These are phyloP conservation scores for Bothriochloa decipiens DNA, from an alignment of 176 grass and related monocot species.

Conservation along the genomic window DNA sequence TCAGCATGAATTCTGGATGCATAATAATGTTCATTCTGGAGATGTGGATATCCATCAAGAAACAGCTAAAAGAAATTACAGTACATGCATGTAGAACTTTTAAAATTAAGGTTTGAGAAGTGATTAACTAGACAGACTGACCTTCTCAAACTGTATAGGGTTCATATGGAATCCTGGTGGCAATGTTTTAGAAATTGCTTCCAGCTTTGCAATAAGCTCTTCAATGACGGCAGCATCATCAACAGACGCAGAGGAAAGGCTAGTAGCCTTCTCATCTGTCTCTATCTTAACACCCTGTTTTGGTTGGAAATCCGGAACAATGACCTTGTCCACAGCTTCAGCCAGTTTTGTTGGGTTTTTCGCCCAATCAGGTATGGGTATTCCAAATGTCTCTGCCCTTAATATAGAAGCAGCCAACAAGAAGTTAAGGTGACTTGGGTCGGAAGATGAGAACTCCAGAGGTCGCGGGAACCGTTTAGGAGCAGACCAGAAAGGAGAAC, in stretches of 20 bases:
- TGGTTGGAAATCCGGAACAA: slow-evolving; percentile 77
- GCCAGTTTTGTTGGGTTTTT: slow-evolving; percentile 68
- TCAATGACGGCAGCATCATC: slow-evolving; percentile 85
- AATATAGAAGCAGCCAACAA: slow-evolving; percentile 75
- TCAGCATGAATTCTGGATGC: slow-evolving; percentile 2
- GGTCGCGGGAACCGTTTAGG: slow-evolving; percentile 87
- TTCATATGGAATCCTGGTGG: slow-evolving; percentile 79
- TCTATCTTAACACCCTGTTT: slow-evolving; percentile 82
- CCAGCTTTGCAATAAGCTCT: slow-evolving; percentile 73
- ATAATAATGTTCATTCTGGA: neutral
- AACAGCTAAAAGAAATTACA: neutral
- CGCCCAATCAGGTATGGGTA: slow-evolving; percentile 72
- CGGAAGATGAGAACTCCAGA: slow-evolving; percentile 69
- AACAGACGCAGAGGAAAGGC: slow-evolving; percentile 66
- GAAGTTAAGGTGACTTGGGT: slow-evolving; percentile 68
- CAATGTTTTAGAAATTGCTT: slow-evolving; percentile 65
- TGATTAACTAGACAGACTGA: neutral
- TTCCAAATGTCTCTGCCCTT: slow-evolving; percentile 82
- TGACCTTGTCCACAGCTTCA: slow-evolving; percentile 69
- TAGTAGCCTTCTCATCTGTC: slow-evolving; percentile 86
- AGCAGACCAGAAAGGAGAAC: slow-evolving; percentile 91
- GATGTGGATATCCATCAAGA: neutral
- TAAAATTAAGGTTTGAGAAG: too few relatives aligned
- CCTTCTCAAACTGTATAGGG: slow-evolving; percentile 96
- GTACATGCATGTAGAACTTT: neutral